phyloP scores from a whole-genome alignment of 2,329 filamentous ascomycete genomes.

The Stenocarpella maydis region DNA sequence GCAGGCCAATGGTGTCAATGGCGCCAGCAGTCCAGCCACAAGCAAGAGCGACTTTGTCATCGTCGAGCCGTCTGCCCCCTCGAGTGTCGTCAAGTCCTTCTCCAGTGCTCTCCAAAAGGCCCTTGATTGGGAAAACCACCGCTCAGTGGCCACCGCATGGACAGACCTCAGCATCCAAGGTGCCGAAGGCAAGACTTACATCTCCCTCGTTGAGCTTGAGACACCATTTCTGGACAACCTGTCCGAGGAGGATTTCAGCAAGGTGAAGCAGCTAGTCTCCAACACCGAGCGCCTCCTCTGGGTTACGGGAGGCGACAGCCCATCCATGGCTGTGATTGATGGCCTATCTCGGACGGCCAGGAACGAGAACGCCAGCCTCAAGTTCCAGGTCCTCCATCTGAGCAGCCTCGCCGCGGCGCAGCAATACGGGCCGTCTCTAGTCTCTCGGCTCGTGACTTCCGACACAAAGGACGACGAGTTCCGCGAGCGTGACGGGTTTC shows the following conservation, averaged over 20 bases:
- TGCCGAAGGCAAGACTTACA: background rate
- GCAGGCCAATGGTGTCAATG: slow-evolving; percentile 18
- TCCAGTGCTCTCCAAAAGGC: background rate
- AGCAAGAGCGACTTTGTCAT: slow-evolving; percentile 28
- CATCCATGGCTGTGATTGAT: background rate
- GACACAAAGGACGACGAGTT: slow-evolving; percentile 31
- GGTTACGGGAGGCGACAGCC: slow-evolving; percentile 39
- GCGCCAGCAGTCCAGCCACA: background rate
- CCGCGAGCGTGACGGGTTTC: background rate
- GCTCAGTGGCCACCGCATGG: background rate
- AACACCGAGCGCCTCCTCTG: slow-evolving; percentile 38
- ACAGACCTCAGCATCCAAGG: background rate
- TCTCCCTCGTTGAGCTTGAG: slow-evolving; percentile 4
- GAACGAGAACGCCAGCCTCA: slow-evolving; percentile 6
- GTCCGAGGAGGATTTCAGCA: slow-evolving; percentile 20
- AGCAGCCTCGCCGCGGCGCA: background rate
- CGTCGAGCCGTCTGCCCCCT: slow-evolving; percentile 18
- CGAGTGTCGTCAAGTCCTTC: slow-evolving; percentile 5
- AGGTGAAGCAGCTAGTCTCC: slow-evolving; percentile 38
- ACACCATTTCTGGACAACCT: background rate
- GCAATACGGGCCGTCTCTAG: slow-evolving; percentile 1
- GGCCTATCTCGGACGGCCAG: slow-evolving; percentile 9
- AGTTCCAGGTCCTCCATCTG: slow-evolving; percentile 16
- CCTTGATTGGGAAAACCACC: background rate
- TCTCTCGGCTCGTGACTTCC: background rate